A percentile compares a stretch with the other conserved stretches of the same genome.
Evolutionary conservation across 2,329 filamentous ascomycete genomes (phyloP).

Genomic region (Sporothrix mexicana): DNA sequence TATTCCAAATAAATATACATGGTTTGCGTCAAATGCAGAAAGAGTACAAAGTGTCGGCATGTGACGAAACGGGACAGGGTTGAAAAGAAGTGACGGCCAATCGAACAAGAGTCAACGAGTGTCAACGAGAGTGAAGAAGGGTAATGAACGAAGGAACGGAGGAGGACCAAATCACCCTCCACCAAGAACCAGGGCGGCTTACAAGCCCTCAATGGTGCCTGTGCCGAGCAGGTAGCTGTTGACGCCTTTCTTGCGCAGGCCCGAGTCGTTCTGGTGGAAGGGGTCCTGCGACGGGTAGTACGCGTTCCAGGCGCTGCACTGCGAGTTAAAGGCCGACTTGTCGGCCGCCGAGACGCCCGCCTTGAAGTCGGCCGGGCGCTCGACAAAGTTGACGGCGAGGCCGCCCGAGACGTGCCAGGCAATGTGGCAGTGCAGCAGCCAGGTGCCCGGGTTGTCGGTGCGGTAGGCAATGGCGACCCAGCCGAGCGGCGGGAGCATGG

Average conservation of each 20-base stretch:
- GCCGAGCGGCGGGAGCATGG: slow-evolving; percentile 50
- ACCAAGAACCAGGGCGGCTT: neutral
- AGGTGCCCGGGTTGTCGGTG: slow-evolving; percentile 56
- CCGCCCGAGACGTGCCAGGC: slow-evolving; percentile 56
- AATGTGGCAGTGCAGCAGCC: slow-evolving; percentile 56
- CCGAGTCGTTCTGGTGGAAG: slow-evolving; percentile 36
- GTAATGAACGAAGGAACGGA: neutral
- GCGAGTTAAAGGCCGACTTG: slow-evolving; percentile 30
- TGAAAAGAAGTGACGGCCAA: neutral
- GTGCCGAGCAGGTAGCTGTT: slow-evolving; percentile 19
- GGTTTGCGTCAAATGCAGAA: neutral
- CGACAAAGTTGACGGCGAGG: slow-evolving; percentile 58
- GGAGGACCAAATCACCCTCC: neutral
- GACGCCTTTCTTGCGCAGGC: slow-evolving; percentile 27
- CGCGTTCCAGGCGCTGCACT: slow-evolving; percentile 37
- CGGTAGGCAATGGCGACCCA: slow-evolving; percentile 54
- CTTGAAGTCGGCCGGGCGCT: slow-evolving; percentile 36
- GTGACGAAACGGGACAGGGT: neutral
- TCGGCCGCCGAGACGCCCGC: slow-evolving; percentile 27
- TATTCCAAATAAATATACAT: neutral
- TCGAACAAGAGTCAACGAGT: neutral
- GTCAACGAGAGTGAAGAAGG: neutral
- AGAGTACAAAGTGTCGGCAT: neutral
- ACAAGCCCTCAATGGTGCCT: neutral
- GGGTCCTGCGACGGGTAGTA: slow-evolving; percentile 35